phyloP scores from a whole-genome alignment of 1,139 yeast genomes.

The Geotrichum histeridarum region DNA sequence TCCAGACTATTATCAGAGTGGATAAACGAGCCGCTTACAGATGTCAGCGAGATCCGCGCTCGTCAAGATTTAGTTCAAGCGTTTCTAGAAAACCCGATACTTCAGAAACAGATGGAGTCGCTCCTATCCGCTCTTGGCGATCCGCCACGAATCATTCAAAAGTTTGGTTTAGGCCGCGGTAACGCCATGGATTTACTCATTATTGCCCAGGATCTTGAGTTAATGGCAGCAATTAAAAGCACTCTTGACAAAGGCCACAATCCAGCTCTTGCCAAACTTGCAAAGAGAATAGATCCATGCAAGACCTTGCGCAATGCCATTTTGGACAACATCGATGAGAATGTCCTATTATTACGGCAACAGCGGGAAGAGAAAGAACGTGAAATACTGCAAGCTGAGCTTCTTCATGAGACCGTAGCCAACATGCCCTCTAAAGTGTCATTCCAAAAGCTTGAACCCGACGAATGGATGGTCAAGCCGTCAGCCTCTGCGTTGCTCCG shows the following conservation, averaged over 20 bases:
- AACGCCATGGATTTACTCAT: conserved; percentile 45
- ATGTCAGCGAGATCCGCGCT: conserved; percentile 47
- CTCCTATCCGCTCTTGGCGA: conserved; percentile 43
- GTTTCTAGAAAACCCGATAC: conserved; percentile 43
- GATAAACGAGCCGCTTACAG: conserved; percentile 75
- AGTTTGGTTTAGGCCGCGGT: conserved; percentile 44
- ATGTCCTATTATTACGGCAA: conserved; percentile 22
- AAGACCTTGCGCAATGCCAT: conserved; percentile 29
- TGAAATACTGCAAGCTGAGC: conserved; percentile 2
- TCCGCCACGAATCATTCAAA: conserved; percentile 51
- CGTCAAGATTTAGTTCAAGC: conserved; percentile 62
- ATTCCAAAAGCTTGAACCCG: background rate
- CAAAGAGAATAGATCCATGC: conserved; percentile 25
- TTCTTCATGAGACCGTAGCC: background rate
- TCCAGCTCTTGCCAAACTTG: conserved; percentile 19
- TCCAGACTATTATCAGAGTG: conserved; percentile 70
- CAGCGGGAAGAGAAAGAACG: conserved; percentile 15
- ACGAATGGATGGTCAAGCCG: conserved; percentile 24
- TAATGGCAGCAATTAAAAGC: conserved; percentile 26
- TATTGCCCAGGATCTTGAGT: conserved; percentile 41
- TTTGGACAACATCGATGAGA: conserved; percentile 33
- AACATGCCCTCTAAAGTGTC: background rate
- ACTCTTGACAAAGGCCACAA: background rate
- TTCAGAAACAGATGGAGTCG: conserved; percentile 38
- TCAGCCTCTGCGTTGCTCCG: conserved; percentile 26